Conservation (phyloP, 306 rosid species). For the Betula pendula region DNA sequence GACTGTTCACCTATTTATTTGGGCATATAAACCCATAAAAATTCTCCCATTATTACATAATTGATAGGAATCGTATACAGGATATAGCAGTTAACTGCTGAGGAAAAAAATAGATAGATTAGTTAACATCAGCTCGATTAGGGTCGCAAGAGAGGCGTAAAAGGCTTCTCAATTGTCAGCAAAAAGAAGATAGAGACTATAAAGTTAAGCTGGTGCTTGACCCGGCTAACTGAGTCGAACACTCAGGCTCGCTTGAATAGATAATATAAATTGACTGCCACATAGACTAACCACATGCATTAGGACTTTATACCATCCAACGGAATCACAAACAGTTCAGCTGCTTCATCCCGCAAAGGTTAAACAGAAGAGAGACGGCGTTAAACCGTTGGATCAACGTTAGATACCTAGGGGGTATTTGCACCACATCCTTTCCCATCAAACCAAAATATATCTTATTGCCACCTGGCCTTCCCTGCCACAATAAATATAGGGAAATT, state of each 20-base stretch:
- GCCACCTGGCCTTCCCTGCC: slow-evolving; percentile 24
- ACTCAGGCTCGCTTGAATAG: background rate
- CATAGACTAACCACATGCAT: background rate
- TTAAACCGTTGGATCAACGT: slow-evolving; percentile 15
- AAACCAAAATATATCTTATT: background rate
- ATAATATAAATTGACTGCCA: background rate
- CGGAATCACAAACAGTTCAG: background rate
- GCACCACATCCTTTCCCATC: background rate
- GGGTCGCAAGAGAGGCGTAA: background rate
- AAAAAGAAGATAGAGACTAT: background rate
- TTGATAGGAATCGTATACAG: too few species aligned
- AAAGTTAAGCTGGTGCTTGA: background rate
- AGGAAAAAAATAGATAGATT: too few species aligned
- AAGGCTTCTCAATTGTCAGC: background rate
- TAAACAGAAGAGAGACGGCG: background rate
- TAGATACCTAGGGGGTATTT: background rate
- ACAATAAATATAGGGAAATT: too few species aligned
- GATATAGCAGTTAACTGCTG: too few species aligned
- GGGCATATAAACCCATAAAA: too few species aligned
- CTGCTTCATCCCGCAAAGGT: background rate
- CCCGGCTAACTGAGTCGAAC: background rate
- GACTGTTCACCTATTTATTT: too few species aligned
- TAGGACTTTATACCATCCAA: background rate
- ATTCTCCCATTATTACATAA: too few species aligned
- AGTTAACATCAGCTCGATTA: background rate